phyloP scores from a whole-genome alignment of 202 grass and related monocot species.

The Bolboschoenoplectus hybrid region DNA sequence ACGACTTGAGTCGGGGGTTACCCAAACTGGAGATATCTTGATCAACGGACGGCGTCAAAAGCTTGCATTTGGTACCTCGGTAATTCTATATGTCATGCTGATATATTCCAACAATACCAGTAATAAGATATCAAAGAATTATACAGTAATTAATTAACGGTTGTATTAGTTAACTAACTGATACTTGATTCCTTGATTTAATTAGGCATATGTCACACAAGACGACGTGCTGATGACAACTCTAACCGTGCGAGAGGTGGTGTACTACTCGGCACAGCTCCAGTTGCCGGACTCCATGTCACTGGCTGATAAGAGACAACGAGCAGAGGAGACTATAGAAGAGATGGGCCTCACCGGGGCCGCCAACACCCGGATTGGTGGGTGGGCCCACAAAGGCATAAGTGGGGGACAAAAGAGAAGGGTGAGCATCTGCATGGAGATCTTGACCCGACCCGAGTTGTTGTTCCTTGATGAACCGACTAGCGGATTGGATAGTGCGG shows the following conservation, averaged over 20 bases:
- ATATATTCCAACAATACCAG: neutral
- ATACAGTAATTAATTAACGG: neutral
- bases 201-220: constrained; percentile 80
- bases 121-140: neutral
- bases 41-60: constrained; percentile 75
- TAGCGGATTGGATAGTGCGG: constrained; percentile 81
- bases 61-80: constrained; percentile 70
- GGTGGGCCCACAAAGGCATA: constrained; percentile 75
- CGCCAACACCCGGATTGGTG: constrained; percentile 68
- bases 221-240: constrained; percentile 86
- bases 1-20: constrained; percentile 58
- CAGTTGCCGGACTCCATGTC: constrained; percentile 70
- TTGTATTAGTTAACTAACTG: neutral
- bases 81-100: constrained; percentile 33
- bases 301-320: constrained; percentile 46
- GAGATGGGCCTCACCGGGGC: constrained; percentile 76
- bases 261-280: constrained; percentile 69
- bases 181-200: neutral
- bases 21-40: constrained; percentile 77
- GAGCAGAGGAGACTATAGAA: constrained; percentile 70
- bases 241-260: constrained; percentile 74
- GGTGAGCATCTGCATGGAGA: constrained; percentile 82
- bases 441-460: constrained; percentile 64
- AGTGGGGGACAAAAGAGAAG: constrained; percentile 72
- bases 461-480: constrained; percentile 94